Evolutionary conservation across 768 basidiomycete species (phyloP).

Genomic region (Russula sp.): DNA sequence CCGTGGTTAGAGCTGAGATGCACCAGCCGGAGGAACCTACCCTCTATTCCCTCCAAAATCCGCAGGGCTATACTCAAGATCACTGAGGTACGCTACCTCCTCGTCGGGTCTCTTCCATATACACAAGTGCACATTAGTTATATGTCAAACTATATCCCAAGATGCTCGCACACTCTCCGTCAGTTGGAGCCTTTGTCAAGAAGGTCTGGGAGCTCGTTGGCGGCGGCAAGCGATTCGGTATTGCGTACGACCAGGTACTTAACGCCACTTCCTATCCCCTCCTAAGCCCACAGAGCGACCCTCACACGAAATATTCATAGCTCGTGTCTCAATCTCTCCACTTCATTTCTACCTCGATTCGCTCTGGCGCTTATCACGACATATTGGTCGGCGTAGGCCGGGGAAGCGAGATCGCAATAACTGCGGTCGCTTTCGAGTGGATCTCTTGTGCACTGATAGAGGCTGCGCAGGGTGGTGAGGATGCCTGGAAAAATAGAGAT

Average conservation of each 20-base stretch:
- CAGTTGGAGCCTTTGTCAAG: constrained; percentile 70
- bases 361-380: constrained; percentile 72
- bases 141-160: too few species aligned
- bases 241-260: constrained; percentile 66
- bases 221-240: constrained; percentile 39
- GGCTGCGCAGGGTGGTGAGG: too few species aligned
- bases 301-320: constrained; percentile 31
- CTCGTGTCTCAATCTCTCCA: constrained; percentile 87
- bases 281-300: too few species aligned
- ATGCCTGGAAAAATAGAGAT: constrained; percentile 74
- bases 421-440: constrained; percentile 72
- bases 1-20: constrained; percentile 15
- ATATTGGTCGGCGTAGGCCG: constrained; percentile 49
- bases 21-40: constrained; percentile 69
- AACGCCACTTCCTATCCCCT: constrained; percentile 22
- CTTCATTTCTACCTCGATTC: constrained; percentile 36
- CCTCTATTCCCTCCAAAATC: constrained; percentile 81
- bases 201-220: too few species aligned
- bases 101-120: too few species aligned
- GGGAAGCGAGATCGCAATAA: constrained; percentile 46
- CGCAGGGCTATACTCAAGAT: constrained; percentile 89
- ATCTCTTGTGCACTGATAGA: too few species aligned
- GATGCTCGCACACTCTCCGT: constrained; percentile 40
- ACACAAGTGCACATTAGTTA: too few species aligned
- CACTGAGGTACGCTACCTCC: constrained; percentile 62